Base-by-base conservation (phyloP, 2,329 filamentous ascomycete species). In the Cephalotrichum gorgonifer region DNA sequence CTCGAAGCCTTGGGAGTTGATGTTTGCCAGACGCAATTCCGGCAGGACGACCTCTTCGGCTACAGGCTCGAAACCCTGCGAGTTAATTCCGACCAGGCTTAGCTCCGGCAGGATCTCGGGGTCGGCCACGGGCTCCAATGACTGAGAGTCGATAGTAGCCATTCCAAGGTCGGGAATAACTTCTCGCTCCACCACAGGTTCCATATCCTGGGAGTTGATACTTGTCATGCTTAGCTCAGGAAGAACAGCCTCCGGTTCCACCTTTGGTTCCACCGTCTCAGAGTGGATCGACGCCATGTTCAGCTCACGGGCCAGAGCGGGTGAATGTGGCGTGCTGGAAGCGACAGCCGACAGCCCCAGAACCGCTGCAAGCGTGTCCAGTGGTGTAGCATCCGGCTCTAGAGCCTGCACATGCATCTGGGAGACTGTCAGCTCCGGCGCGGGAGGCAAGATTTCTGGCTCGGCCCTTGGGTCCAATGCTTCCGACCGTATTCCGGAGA, bases 401-500 rank as follows among this genome's bases (percentile, higher is more conserved):
- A 55, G 54, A 48, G 43, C 46, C 51, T 70, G 63, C 14, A 56
- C 52, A 5, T 51, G 50, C 41, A 67, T 61, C 42, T 52, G 48
- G 26, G 60, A 67, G 51, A 62, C 59, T 53, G 56, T 63, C 49
- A 63, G 57, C 25, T 62, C 56, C 12, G 64, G 64, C 41, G 51
- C 44, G 20, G 58, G 54, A 11, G 52, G 62, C 30, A 22, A 53
- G 49, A 50, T 47, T 48, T 63, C 58, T 4, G 66, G 66, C 46
- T 60, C 58, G 6, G 57, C 52, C 23, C 60, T 51, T 6, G 58
- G 58, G 41, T 59, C 56, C 22, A 61, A 50, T 27, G 53, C 49
- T 52, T 58, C 54, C 2, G 56, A 52, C 12, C 54, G 50, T 17
- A 62, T 51, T 7, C 45, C 38, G n/a, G 51, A 56, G 20, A 59